Evolutionary conservation across 2,329 filamentous ascomycete genomes (phyloP).

Genomic region (Ilyonectria destructans): DNA sequence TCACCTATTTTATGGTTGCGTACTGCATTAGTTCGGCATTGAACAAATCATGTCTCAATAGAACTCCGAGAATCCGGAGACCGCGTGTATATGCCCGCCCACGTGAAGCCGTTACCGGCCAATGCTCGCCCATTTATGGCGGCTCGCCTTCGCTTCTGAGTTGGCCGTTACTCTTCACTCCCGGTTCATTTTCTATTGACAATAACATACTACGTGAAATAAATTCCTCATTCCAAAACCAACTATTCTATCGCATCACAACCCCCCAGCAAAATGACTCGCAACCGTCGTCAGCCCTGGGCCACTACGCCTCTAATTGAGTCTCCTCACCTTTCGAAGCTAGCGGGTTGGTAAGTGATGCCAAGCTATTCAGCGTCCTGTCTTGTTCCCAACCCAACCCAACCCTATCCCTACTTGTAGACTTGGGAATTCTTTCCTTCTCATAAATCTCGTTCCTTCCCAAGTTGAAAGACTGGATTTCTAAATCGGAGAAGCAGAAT

Average conservation of each 20-base stretch:
- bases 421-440: neutral
- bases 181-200: neutral
- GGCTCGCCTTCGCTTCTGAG: neutral
- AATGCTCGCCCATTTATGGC: neutral
- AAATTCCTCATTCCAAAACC: neutral
- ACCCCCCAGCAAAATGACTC: slow-evolving; percentile 31
- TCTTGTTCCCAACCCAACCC: neutral
- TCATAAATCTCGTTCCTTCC: neutral
- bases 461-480: slow-evolving; percentile 25
- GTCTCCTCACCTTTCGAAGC: slow-evolving; percentile 69
- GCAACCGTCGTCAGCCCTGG: slow-evolving; percentile 39
- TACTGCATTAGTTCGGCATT: neutral
- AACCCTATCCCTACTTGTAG: neutral
- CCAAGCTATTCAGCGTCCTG: neutral
- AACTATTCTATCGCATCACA: neutral
- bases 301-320: slow-evolving; percentile 39
- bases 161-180: neutral
- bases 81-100: neutral
- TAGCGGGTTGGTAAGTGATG: slow-evolving; percentile 75
- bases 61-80: neutral
- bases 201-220: neutral
- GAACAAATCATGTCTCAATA: neutral
- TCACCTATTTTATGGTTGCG: neutral
- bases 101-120: neutral
- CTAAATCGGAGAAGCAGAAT: slow-evolving; percentile 70